Evolutionary conservation across 1,139 yeast genomes (phyloP).

Genomic region (Magnusiomyces tetraspermus): DNA sequence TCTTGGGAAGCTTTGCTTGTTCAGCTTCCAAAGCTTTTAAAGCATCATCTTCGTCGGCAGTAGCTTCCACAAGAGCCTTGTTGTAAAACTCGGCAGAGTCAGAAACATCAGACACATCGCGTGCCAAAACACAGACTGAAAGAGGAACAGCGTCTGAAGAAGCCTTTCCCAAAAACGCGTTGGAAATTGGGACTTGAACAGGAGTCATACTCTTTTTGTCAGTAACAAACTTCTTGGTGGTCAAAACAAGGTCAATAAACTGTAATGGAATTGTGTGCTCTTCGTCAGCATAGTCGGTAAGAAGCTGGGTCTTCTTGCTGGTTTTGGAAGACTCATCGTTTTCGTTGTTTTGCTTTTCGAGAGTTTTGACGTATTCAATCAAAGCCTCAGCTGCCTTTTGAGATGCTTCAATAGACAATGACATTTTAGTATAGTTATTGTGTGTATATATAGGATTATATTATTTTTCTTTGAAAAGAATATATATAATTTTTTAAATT

Average conservation of each 20-base stretch:
- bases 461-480: too few species aligned
- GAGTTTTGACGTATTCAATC: slow-evolving; percentile 25
- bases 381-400: slow-evolving; percentile 32
- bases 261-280: slow-evolving; percentile 24
- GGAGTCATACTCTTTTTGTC: slow-evolving; percentile 66
- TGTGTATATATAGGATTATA: neutral
- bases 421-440: neutral
- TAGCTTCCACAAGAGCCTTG: slow-evolving; percentile 9
- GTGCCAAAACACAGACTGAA: slow-evolving; percentile 58
- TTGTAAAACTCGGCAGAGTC: neutral
- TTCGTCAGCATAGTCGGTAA: slow-evolving; percentile 46
- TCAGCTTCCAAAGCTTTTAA: slow-evolving; percentile 56
- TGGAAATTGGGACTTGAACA: slow-evolving; percentile 45
- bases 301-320: slow-evolving; percentile 32
- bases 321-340: slow-evolving; percentile 13
- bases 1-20: slow-evolving; percentile 17
- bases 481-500: too few species aligned
- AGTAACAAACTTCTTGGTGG: slow-evolving; percentile 54
- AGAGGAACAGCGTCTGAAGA: slow-evolving; percentile 28
- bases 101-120: slow-evolving; percentile 40
- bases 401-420: slow-evolving; percentile 18
- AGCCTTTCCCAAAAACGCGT: slow-evolving; percentile 40
- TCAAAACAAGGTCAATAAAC: slow-evolving; percentile 46
- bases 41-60: slow-evolving; percentile 35
- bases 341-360: slow-evolving; percentile 13